Base-by-base conservation (phyloP, 495 filamentous ascomycete genomes). In the Durotheca rogersii region DNA sequence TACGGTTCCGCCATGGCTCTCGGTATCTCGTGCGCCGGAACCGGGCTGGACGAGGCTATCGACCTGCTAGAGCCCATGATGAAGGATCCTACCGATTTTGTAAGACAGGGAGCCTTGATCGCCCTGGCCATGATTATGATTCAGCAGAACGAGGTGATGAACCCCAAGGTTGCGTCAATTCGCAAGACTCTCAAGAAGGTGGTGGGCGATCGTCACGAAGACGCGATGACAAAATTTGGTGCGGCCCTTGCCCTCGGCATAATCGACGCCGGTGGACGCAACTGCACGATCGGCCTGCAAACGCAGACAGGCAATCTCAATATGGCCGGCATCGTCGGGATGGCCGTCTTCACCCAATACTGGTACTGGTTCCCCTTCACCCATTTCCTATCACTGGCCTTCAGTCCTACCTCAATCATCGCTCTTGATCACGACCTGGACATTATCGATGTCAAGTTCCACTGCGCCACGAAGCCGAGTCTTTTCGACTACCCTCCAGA, bases 351-450 rank as follows among this genome's bases (percentile, higher is more conserved):
- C 73, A 93, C 89, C 5, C 94, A 99, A 68, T 99, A 99, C 73
- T 99, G 94, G 94, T 99, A 99, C 72, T 99, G 94, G 94, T 99
- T 99, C 82, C 94, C 94, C 37, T 83, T 96, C 58, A 95, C 93
- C 17, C 94, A 97, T 69, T 99, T 99, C 82, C 71, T 99, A 15
- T 92, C 90, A 0, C 77, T 97, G 51, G 89, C 87, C 63, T 96
- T 97, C 66, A 85, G 87, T 6, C 94, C 94, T 0, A 97, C 94
- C 6, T 87, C 91, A 1, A 88, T 99, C 60, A 95, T 96, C 47
- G 92, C 86, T 37, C 82, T 99, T 15, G 90, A 97, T 66, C 83
- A 92, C 64, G 88, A 95, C 61, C 79, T 99, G 2, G 90, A 96
- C 53, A 85, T 96, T 29, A 91, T 94, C n/a, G 84, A 80, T 65